phyloP scores from a whole-genome alignment of 805 yeast species.

The Starmerella cellae region DNA sequence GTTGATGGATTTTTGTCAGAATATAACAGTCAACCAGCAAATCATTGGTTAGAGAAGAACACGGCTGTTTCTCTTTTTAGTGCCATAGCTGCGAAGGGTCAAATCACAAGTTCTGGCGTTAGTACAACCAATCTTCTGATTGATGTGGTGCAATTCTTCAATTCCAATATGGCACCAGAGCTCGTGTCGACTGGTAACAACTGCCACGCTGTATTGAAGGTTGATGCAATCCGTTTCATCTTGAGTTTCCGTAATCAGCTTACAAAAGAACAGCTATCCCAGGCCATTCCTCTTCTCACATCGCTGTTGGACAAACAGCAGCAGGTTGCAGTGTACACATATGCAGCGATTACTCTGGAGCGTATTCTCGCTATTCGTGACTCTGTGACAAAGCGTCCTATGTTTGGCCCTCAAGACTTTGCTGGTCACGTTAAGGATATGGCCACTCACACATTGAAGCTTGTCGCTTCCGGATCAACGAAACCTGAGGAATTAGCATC shows the following conservation, averaged over 20 bases:
- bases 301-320: constrained; percentile 51
- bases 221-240: constrained; percentile 86
- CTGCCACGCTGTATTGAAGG: constrained; percentile 63
- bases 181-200: constrained; percentile 36
- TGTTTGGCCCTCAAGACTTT: constrained; percentile 65
- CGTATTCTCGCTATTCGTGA: constrained; percentile 63
- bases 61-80: constrained; percentile 75
- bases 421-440: constrained; percentile 45
- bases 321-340: constrained; percentile 71
- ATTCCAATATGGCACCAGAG: constrained; percentile 69
- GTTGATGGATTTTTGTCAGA: constrained; percentile 51
- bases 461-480: constrained; percentile 45
- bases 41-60: constrained; percentile 76
- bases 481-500: constrained; percentile 88
- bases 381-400: constrained; percentile 30
- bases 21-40: constrained; percentile 33
- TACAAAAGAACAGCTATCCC: constrained; percentile 66
- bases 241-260: constrained; percentile 85
- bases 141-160: constrained; percentile 78
- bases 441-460: constrained; percentile 49
- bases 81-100: constrained; percentile 82
- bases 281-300: constrained; percentile 67
- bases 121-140: constrained; percentile 71
- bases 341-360: constrained; percentile 86
- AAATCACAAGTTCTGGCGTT: constrained; percentile 75